Evolutionary conservation across 2,329 filamentous ascomycete species (phyloP).

Genomic region (Plenodomus biglobosus): DNA sequence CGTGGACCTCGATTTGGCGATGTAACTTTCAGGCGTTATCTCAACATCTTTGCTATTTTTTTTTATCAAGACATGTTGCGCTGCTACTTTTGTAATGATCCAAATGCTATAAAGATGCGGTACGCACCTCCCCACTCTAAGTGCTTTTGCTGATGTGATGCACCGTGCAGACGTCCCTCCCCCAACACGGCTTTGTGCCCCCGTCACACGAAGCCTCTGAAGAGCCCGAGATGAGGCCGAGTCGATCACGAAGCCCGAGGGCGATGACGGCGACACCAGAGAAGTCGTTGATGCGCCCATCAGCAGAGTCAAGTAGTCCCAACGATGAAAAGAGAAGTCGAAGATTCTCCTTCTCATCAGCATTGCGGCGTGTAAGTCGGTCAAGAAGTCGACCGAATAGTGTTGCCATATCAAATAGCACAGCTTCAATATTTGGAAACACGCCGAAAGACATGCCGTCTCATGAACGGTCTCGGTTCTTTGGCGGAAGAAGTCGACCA

Average conservation of each 20-base stretch:
- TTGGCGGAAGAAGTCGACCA: slow-evolving; percentile 20
- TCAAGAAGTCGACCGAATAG: slow-evolving; percentile 37
- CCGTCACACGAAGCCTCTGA: slow-evolving; percentile 36
- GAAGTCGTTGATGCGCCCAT: slow-evolving; percentile 5
- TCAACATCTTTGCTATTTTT: slow-evolving; percentile 20
- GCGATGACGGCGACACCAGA: slow-evolving; percentile 12
- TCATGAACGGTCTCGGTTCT: slow-evolving; percentile 23
- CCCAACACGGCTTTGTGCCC: slow-evolving; percentile 27
- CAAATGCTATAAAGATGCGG: slow-evolving; percentile 30
- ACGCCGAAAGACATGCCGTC: slow-evolving; percentile 26
- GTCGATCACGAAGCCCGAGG: slow-evolving; percentile 17
- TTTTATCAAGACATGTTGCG: slow-evolving; percentile 18
- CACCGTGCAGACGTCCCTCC: slow-evolving; percentile 34
- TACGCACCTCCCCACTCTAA: slow-evolving; percentile 2
- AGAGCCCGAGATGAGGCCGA: slow-evolving; percentile 31
- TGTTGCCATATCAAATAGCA: slow-evolving; percentile 26
- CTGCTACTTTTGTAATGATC: slow-evolving; percentile 32
- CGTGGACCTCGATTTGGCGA: slow-evolving; percentile 6
- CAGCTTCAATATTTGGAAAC: slow-evolving; percentile 8
- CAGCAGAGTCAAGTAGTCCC: slow-evolving; percentile 11
- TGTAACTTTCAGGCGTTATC: slow-evolving; percentile 20
- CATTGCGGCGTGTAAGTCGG: slow-evolving; percentile 38
- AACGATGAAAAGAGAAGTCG: slow-evolving; percentile 32
- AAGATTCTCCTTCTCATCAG: slow-evolving; percentile 37
- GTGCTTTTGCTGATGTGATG: slow-evolving; percentile 42